These are phyloP conservation scores for Podospora fimiseda DNA, from an alignment of 495 filamentous ascomycete species.

Conservation along the genomic window DNA sequence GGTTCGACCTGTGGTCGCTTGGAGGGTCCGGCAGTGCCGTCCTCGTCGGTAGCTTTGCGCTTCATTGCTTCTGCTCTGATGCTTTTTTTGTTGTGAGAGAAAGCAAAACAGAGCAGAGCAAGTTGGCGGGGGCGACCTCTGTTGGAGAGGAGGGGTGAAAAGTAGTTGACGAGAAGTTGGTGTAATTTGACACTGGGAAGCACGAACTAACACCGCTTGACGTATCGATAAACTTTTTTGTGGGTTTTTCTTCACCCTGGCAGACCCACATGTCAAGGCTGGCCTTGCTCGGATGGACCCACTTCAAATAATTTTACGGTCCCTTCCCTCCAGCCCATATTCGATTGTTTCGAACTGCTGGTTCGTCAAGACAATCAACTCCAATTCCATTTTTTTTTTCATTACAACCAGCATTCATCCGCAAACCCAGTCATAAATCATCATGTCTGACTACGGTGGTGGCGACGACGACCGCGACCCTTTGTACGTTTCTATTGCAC, in stretches of 20 bases:
- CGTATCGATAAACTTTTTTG: slow-evolving; percentile 19
- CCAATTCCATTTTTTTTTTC: too few species aligned
- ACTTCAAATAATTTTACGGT: slow-evolving; percentile 26
- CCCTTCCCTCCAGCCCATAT: slow-evolving; percentile 18
- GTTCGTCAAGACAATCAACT: too few species aligned
- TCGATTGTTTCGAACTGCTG: background rate
- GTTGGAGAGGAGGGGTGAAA: background rate
- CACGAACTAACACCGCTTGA: background rate
- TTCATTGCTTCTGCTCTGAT: slow-evolving; percentile 11
- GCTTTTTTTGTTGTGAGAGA: background rate
- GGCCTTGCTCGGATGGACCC: slow-evolving; percentile 8
- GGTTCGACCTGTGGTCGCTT: slow-evolving; percentile 9
- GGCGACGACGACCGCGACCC: slow-evolving; percentile 49
- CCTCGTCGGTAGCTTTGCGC: slow-evolving; percentile 6
- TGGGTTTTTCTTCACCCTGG: slow-evolving; percentile 13
- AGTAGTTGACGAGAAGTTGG: background rate
- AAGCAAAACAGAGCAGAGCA: background rate
- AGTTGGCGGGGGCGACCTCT: background rate
- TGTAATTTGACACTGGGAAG: background rate
- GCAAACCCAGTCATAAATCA: slow-evolving; percentile 10
- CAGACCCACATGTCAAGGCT: slow-evolving; percentile 11
- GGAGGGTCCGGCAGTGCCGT: background rate
- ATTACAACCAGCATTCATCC: background rate
- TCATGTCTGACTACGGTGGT: slow-evolving; percentile 83
- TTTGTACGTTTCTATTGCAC: slow-evolving; percentile 18